Conservation (phyloP, 2,329 filamentous ascomycete genomes). For the Aspergillus brasiliensis region DNA sequence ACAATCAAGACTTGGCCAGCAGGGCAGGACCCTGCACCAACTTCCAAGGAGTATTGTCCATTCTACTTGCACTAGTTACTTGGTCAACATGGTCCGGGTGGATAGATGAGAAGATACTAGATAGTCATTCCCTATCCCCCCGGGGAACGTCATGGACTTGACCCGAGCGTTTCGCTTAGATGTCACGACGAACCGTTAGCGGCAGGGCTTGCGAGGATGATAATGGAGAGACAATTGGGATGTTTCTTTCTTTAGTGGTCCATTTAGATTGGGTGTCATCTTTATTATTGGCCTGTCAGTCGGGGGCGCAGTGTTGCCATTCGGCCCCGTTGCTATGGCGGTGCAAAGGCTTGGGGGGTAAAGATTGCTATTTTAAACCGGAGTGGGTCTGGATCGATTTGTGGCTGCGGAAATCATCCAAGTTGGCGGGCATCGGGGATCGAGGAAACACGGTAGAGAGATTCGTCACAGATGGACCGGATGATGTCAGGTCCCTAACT, state of each 20-base stretch:
- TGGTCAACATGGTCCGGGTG: too few relatives aligned
- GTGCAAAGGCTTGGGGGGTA: constrained; percentile 8
- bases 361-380: constrained; percentile 12
- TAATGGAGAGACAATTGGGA: too few relatives aligned
- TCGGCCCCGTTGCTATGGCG: constrained; percentile 10
- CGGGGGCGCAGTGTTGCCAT: background rate
- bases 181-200: too few relatives aligned
- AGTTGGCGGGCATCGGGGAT: background rate
- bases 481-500: background rate
- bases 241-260: constrained; percentile 4
- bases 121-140: too few relatives aligned
- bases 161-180: too few relatives aligned
- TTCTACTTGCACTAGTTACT: too few relatives aligned
- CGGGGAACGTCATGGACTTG: too few relatives aligned
- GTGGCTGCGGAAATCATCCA: too few relatives aligned
- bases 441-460: background rate
- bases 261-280: background rate
- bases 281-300: background rate
- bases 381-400: constrained; percentile 10
- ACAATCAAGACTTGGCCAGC: background rate
- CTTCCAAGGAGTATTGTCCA: background rate
- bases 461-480: background rate
- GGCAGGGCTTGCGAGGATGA: too few relatives aligned
- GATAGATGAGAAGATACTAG: too few relatives aligned
- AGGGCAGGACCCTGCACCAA: background rate